phyloP scores from a whole-genome alignment of 345 rosid species.

The Passiflora organensis region DNA sequence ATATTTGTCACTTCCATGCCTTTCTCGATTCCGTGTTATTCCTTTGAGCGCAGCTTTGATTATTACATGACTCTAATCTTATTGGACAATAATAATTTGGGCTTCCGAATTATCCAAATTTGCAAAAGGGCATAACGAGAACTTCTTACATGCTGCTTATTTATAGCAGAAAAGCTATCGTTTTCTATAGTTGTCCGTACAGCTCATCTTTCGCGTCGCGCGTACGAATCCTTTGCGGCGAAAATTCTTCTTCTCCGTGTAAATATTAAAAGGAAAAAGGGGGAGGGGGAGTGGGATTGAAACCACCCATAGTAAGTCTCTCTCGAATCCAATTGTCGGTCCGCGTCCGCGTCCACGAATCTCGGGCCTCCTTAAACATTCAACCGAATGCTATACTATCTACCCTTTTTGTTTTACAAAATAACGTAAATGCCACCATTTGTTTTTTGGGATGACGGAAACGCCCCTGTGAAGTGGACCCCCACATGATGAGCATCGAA shows the following conservation, averaged over 20 bases:
- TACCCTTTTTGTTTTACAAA: background rate
- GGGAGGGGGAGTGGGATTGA: too few relatives aligned
- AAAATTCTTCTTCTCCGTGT: background rate
- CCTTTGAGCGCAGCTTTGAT: too few relatives aligned
- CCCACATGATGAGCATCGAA: constrained; percentile 3
- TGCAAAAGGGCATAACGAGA: too few relatives aligned
- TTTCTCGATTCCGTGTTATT: too few relatives aligned
- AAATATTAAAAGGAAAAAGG: too few relatives aligned
- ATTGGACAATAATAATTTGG: too few relatives aligned
- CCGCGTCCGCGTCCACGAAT: background rate
- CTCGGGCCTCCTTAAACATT: background rate
- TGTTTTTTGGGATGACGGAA: background rate
- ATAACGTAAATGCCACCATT: background rate
- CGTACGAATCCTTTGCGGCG: background rate
- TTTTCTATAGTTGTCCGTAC: background rate
- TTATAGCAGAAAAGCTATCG: background rate
- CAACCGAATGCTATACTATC: too few relatives aligned
- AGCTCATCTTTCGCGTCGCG: background rate
- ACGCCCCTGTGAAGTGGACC: background rate
- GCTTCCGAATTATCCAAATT: too few relatives aligned
- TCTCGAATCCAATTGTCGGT: constrained; percentile 3
- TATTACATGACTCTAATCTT: too few relatives aligned
- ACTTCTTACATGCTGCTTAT: too few relatives aligned
- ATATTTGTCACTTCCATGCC: too few relatives aligned
- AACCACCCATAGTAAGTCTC: background rate